Evolutionary conservation across 441 rosid genomes (phyloP).

Genomic region (Syzygium syzygioides): DNA sequence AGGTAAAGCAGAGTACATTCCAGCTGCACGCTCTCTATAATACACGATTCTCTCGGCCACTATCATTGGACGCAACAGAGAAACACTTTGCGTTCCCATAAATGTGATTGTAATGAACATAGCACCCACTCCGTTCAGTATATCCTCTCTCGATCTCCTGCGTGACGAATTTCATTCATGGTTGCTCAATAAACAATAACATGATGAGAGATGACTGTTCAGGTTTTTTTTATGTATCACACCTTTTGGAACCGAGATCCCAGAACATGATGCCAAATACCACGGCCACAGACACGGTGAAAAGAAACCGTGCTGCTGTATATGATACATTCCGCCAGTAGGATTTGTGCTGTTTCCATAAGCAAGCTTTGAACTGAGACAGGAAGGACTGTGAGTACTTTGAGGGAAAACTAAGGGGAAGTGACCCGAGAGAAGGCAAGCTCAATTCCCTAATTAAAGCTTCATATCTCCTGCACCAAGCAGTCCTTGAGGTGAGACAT

Average conservation of each 20-base stretch:
- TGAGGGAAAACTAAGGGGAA: background rate
- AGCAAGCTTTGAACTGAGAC: slow-evolving; percentile 7
- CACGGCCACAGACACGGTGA: background rate
- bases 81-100: background rate
- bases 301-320: background rate
- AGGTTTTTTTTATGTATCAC: background rate
- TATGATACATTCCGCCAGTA: slow-evolving; percentile 3
- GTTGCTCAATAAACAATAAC: background rate
- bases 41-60: background rate
- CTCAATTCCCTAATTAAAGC: background rate
- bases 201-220: background rate
- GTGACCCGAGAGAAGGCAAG: background rate
- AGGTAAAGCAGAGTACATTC: background rate
- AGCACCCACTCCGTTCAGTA: slow-evolving; percentile 2
- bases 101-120: background rate
- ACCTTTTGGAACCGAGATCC: background rate
- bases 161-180: background rate
- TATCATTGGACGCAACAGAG: background rate
- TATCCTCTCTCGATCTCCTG: background rate
- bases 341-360: slow-evolving; percentile 7
- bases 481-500: background rate
- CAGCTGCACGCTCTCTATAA: slow-evolving; percentile 1
- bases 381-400: background rate
- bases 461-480: background rate
- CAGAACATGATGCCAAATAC: background rate